A percentile compares a stretch with the other conserved stretches of the same genome.
These are phyloP conservation scores for Pisolithus albus DNA, from an alignment of 768 basidiomycete species.

Conservation along the genomic window DNA sequence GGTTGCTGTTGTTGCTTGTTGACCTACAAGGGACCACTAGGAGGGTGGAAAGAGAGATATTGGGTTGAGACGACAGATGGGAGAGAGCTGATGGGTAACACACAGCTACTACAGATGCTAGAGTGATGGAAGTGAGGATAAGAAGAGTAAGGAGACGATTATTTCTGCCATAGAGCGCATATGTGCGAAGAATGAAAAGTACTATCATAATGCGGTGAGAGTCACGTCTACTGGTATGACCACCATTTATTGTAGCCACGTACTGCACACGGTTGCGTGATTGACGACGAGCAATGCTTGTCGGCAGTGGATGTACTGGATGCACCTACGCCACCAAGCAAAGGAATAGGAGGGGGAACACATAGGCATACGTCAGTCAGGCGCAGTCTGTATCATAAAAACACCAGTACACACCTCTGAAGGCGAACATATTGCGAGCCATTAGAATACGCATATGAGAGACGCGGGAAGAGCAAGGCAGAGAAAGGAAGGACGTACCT, in stretches of 20 bases:
- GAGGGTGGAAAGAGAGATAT: not conserved
- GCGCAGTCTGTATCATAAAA: not conserved
- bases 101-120: slow-evolving; percentile 33
- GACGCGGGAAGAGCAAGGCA: not conserved
- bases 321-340: slow-evolving; percentile 29
- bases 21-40: slow-evolving; percentile 41
- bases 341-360: not conserved
- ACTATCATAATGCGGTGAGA: slow-evolving; percentile 19
- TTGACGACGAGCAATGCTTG: slow-evolving; percentile 37
- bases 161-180: slow-evolving; percentile 42
- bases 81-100: slow-evolving; percentile 11
- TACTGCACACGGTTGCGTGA: slow-evolving; percentile 42
- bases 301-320: slow-evolving; percentile 31
- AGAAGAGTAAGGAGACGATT: slow-evolving; percentile 32
- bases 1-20: slow-evolving; percentile 23
- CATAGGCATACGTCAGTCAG: not conserved
- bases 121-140: slow-evolving; percentile 24
- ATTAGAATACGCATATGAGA: not conserved
- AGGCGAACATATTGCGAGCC: not conserved
- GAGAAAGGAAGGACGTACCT: not conserved
- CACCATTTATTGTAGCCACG: slow-evolving; percentile 10
- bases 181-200: slow-evolving; percentile 41
- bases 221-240: not conserved
- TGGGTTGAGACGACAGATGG: not conserved
- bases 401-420: slow-evolving; percentile 3